Base-by-base conservation (phyloP, 2,329 filamentous ascomycete genomes). In the Waltergamsia citrina region DNA sequence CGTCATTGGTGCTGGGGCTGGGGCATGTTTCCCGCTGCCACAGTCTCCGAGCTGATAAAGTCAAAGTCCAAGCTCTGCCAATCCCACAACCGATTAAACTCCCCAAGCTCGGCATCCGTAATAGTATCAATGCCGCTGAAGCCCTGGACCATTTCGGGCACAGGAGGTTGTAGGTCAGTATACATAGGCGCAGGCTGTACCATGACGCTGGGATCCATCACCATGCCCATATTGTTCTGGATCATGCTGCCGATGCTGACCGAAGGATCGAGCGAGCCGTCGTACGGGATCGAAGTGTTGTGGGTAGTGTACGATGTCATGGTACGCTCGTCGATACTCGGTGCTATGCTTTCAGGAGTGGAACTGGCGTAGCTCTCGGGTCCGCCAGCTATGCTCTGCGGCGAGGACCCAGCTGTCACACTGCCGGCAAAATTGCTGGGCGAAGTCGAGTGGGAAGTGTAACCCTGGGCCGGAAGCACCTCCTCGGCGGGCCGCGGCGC, bases 41-140 rank as follows among this genome's bases (percentile, higher is more conserved):
- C 25, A 7, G 23, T 15, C 28, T 36, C 15, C 7, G 34, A 31
- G 18, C 14, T 25, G 34, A 48, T 48, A 22, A 48, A 48, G 29
- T 45, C 42, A 33, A 48, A 30, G 15, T 45, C 39, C 3, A 48
- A 34, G 15, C 45, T 48, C 9, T 39, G 38, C 45, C 45, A 48
- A 9, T 48, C 43, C 45, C 45, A 48, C 1, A 48, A 25, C 10
- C 38, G 33, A 3, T 43, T 41, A 22, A 48, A 48, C 16, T 48
- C 43, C 8, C 45, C 45, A 0, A 48, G 34, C 2, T 47, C 43
- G 2, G 37, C 37, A 8, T 45, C 43, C 1, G 45, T 48, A 7
- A 48, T 47, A 4, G 32, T 38, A 6, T 41, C 43, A 5, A 47
- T 23, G 1, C 30, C 35, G 15, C 5, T 25, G 1, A 30, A 35